Evolutionary conservation across 169 alveolate species (phyloP), one percentile per base, ranked within the genome.

Genomic region (Plasmodium falciparum): DNA sequence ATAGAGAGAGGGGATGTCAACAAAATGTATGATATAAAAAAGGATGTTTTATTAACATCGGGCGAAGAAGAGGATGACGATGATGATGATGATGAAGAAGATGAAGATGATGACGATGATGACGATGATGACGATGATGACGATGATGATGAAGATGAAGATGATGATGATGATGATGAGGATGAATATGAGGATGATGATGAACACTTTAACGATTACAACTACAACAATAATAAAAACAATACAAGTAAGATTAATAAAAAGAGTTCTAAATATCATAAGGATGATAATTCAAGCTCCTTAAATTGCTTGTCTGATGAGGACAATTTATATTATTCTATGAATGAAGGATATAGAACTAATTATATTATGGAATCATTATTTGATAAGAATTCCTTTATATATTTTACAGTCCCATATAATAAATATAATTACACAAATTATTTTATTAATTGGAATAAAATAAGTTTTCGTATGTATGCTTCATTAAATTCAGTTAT

Each of bases 291-390:
- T 56, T 69, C 83, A 12, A 83, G 83, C 59, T 45, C 58, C 17
- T 39, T 69, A 26, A 65, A 83, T 20, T 69, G 49, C 22, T 29
- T 56, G 3, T 83, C 74, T 20, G 52, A 83, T 69, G 91, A 58
- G 2, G 73, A 67, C 33, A 83, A 69, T 22, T 29, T 62, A 11
- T 69, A 83, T 43, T 69, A 69, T 73, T 83, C 91, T n/a, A 15
- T 83, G 15, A 45, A 69, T 49, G 91, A 83, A 29, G 91, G 91
- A 15, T 83, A 83, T 56, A 83, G 70, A 83, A 83, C 91, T 8
- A 83, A 83, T 56, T 83, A 83, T 72, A 83, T 83, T 33, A 56
- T 83, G 85, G 91, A 83, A 49, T 83, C 91, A n/a, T 47, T 83
- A 3, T 83, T 83, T 62, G 91, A 83, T 83, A 83, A 69, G 45